Evolutionary conservation across 78 protist species (phyloP).

Genomic region (Speleostelium caveatum): DNA sequence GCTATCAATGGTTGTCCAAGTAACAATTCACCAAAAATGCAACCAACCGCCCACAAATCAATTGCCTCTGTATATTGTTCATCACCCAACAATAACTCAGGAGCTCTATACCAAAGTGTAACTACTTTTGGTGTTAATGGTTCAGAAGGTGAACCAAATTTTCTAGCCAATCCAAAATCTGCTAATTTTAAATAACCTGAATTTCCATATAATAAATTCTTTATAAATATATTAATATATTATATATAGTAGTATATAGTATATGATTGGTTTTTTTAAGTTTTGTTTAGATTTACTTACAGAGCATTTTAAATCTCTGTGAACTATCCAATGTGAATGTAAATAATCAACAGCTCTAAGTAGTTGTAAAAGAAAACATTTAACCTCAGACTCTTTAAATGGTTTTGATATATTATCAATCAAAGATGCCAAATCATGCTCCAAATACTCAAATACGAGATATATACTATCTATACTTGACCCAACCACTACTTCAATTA

Average conservation of each 20-base stretch:
- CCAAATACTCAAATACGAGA: conserved; percentile 98
- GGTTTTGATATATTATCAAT: conserved; percentile 31
- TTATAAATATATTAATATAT: conserved; percentile 57
- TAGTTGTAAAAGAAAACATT: conserved; percentile 85
- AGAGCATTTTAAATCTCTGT: conserved; percentile 97
- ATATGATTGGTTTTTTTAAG: too few relatives aligned
- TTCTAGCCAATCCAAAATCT: conserved; percentile 98
- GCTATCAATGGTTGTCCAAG: conserved; percentile 92
- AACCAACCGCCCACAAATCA: conserved; percentile 98
- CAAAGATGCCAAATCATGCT: conserved; percentile 94
- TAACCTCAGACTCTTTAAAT: conserved; percentile 20
- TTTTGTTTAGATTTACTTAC: conserved; percentile 9
- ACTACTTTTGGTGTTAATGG: conserved; percentile 91
- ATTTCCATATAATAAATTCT: conserved; percentile 94
- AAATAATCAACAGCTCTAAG: conserved; percentile 91
- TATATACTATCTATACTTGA: conserved; percentile 86
- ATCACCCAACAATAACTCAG: conserved; percentile 98
- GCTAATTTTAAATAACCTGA: conserved; percentile 96
- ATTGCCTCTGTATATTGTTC: conserved; percentile 93
- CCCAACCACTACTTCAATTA: conserved; percentile 21
- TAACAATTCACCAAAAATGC: conserved; percentile 98
- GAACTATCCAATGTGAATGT: conserved; percentile 93
- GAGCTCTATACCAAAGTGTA: conserved; percentile 99
- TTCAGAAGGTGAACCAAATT: conserved; percentile 92
- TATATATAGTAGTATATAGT: too few relatives aligned